Percentiles rank a stretch among this genome's conserved stretches.
Conservation (phyloP, 2,329 filamentous ascomycete species). For the Escovopsis sp. region DNA sequence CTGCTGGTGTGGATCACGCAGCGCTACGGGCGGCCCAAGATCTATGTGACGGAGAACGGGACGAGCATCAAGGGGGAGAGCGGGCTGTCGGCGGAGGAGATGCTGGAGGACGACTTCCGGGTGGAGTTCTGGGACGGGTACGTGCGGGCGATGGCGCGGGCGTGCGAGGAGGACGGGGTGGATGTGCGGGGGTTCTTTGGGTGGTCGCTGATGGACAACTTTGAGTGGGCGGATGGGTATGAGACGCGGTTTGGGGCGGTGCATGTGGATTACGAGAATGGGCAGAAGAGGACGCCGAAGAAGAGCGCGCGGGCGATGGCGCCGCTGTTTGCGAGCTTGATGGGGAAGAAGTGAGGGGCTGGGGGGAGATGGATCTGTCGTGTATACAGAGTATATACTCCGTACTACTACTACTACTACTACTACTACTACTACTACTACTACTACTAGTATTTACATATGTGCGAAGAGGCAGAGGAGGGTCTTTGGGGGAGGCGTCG, state of each 20-base stretch:
- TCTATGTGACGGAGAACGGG: slow-evolving; percentile 83
- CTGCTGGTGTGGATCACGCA: slow-evolving; percentile 63
- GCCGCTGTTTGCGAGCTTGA: slow-evolving; percentile 54
- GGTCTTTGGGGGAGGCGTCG: too few species aligned
- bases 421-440: too few species aligned
- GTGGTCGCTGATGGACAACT: slow-evolving; percentile 83
- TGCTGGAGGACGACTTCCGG: slow-evolving; percentile 70
- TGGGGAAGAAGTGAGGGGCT: slow-evolving; percentile 30
- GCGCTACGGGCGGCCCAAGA: slow-evolving; percentile 59
- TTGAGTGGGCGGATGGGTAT: slow-evolving; percentile 86
- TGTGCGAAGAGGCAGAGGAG: too few species aligned
- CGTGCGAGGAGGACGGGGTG: slow-evolving; percentile 56
- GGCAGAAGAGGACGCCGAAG: slow-evolving; percentile 68
- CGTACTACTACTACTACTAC: too few species aligned
- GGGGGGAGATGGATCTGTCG: too few species aligned
- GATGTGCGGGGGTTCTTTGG: slow-evolving; percentile 69
- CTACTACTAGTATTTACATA: too few species aligned
- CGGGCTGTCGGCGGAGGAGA: slow-evolving; percentile 51
- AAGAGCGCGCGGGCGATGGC: slow-evolving; percentile 63
- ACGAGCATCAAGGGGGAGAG: slow-evolving; percentile 75
- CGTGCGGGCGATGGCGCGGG: slow-evolving; percentile 60
- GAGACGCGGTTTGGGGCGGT: slow-evolving; percentile 74
- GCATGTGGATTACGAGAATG: slow-evolving; percentile 67
- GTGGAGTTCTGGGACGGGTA: slow-evolving; percentile 67
- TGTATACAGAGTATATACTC: too few species aligned